Percentiles rank a stretch among this genome's conserved stretches.
phyloP scores from a whole-genome alignment of 2,329 filamentous ascomycete species.

The Moelleriella libera region DNA sequence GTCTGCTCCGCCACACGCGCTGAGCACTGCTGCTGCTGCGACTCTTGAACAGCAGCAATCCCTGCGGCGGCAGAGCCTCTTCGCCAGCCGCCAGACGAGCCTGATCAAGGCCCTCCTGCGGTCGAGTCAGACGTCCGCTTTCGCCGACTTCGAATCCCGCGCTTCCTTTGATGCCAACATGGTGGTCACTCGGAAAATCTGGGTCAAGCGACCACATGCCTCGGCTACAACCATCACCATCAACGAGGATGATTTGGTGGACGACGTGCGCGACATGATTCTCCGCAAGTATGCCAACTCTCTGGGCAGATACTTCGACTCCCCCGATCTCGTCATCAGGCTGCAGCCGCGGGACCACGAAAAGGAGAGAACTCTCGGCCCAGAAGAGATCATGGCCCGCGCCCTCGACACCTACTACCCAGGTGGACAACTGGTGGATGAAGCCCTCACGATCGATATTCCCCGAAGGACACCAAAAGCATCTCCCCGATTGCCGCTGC shows the following conservation, averaged over 20 bases:
- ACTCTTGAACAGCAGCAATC: conserved; percentile 7
- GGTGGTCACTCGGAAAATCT: conserved; percentile 69
- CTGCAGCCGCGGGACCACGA: conserved; percentile 57
- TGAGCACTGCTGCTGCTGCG: conserved; percentile 6
- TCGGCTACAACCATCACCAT: conserved; percentile 82
- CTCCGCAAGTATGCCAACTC: conserved; percentile 90
- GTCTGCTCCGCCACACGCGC: conserved; percentile 3
- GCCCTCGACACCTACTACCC: conserved; percentile 75
- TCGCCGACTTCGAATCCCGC: conserved; percentile 7
- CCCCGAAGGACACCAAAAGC: conserved; percentile 68
- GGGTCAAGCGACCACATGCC: conserved; percentile 77
- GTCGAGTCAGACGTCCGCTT: conserved; percentile 8
- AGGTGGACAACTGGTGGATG: conserved; percentile 73
- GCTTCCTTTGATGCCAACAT: conserved; percentile 31
- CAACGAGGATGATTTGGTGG: conserved; percentile 78
- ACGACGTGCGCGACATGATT: conserved; percentile 87
- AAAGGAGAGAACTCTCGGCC: conserved; percentile 58
- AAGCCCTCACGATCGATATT: conserved; percentile 84
- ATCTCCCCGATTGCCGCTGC: conserved; percentile 50
- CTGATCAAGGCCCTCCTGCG: conserved; percentile 17
- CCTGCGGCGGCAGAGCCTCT: conserved; percentile 17
- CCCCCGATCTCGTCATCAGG: conserved; percentile 74
- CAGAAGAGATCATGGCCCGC: conserved; percentile 70
- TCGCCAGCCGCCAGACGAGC: conserved; percentile 20
- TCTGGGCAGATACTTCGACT: conserved; percentile 74